These are phyloP conservation scores for Sugiyamaella americana DNA, from an alignment of 805 yeast species.

Conservation along the genomic window DNA sequence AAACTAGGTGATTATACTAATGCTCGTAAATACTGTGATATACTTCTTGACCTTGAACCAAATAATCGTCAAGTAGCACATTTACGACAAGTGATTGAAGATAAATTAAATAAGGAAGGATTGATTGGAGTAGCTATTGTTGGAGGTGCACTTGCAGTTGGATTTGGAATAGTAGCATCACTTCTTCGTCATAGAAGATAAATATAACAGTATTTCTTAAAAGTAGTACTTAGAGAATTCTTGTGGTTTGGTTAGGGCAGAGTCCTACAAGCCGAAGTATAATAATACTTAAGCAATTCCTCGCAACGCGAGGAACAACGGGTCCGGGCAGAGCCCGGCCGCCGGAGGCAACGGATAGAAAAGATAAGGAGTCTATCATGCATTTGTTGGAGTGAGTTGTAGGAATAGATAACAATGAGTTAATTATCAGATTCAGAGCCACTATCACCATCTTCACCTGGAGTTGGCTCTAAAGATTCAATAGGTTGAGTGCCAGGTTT, in stretches of 20 bases:
- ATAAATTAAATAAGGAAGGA: constrained; percentile 71
- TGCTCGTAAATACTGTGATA: constrained; percentile 80
- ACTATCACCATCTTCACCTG: constrained; percentile 18
- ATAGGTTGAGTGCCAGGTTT: constrained; percentile 13
- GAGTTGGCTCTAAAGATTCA: constrained; percentile 20
- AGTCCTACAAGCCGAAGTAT: too few species aligned
- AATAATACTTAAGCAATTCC: too few species aligned
- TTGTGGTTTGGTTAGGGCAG: too few species aligned
- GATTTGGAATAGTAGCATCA: constrained; percentile 52
- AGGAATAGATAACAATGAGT: too few species aligned
- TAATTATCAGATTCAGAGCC: constrained; percentile 9
- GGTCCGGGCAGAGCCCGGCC: too few species aligned
- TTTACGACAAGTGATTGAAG: constrained; percentile 72
- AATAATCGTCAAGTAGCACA: constrained; percentile 70
- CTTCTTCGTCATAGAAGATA: constrained; percentile 27
- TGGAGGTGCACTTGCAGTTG: constrained; percentile 80
- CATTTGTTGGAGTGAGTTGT: too few species aligned
- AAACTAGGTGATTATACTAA: constrained; percentile 83
- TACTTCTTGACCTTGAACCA: constrained; percentile 73
- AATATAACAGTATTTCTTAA: too few species aligned
- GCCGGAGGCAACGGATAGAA: too few species aligned
- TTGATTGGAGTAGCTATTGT: constrained; percentile 81
- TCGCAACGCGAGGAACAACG: too few species aligned
- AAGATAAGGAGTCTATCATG: too few species aligned
- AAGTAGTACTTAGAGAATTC: too few species aligned